phyloP scores from a whole-genome alignment of 1,284 basidiomycete genomes.

The Leccinum angustisporum region DNA sequence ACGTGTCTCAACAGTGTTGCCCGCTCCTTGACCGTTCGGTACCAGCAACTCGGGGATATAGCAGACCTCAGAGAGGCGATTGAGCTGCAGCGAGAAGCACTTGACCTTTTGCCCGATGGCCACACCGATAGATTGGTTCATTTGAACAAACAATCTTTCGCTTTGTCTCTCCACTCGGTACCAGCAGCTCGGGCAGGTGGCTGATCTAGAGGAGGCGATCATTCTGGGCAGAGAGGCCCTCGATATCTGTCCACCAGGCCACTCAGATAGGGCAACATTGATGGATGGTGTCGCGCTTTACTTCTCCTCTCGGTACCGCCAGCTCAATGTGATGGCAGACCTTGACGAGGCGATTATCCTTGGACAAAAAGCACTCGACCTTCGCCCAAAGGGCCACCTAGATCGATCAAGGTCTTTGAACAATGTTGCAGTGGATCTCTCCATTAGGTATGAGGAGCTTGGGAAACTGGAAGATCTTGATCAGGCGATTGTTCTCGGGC shows the following conservation, averaged over 20 bases:
- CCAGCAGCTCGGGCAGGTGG: not conserved
- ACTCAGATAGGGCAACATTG: not conserved
- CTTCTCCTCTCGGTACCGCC: not conserved
- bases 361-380: not conserved
- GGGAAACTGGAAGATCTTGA: not conserved
- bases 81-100: not conserved
- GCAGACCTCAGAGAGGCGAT: not conserved
- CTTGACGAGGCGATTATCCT: not conserved
- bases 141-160: not conserved
- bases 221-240: not conserved
- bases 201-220: not conserved
- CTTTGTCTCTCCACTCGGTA: not conserved
- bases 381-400: not conserved
- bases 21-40: not conserved
- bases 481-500: not conserved
- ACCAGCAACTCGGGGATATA: not conserved
- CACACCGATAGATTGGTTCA: not conserved
- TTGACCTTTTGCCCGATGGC: not conserved
- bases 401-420: not conserved
- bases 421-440: not conserved
- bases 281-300: not conserved
- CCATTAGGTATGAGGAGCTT: not conserved
- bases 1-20: not conserved
- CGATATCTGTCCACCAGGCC: not conserved
- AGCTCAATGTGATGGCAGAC: not conserved